Evolutionary conservation across 208 protist species (phyloP), one percentile per base, ranked within the genome.

Genomic region (Wallacemonas collosoma): DNA sequence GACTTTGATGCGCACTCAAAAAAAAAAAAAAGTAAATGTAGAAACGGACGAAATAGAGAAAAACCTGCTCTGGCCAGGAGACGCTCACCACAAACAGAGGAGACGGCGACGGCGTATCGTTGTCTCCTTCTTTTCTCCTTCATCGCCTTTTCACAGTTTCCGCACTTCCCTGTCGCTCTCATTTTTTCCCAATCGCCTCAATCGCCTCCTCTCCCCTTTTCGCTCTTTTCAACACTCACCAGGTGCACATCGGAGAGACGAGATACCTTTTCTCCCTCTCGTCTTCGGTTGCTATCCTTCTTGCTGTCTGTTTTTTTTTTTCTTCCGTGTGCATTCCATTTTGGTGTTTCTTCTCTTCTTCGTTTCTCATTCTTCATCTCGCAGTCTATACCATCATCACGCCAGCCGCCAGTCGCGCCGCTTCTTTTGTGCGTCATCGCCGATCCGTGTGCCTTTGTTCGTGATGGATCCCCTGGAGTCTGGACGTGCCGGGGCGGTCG

Each of bases 391-490:
- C 26, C 38, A 11, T 62, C 8, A 15, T 41, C 26, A 38, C 26
- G 26, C 26, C 26, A 26, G 26, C 26, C 26, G 26, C 26, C 26
- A 26, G 26, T 26, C 26, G 26, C 26, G 26, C 26, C 26, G 26
- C 26, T 26, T 26, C 26, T 26, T 26, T 26, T 26, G 26, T 26
- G 0, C 26, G 26, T 26, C 26, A 26, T 26, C 26, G 26, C 26
- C 26, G 26, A 26, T 26, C 26, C 26, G 26, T 26, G 26, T 26
- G 26, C 26, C 56, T 41, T 15, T 26, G 9, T 41, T 9, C 17
- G 56, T 35, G 41, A 72, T 76, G 68, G 76, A 80, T 66, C 71
- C 76, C 58, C 54, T 80, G 2, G 15, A 56, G 7, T 15, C 39
- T 14, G 15, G n/a, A 48, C 38, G 58, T 47, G 39, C 38, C 68